Conservation (phyloP, 108 stramenopile species). For the Nitzschia sp. region DNA sequence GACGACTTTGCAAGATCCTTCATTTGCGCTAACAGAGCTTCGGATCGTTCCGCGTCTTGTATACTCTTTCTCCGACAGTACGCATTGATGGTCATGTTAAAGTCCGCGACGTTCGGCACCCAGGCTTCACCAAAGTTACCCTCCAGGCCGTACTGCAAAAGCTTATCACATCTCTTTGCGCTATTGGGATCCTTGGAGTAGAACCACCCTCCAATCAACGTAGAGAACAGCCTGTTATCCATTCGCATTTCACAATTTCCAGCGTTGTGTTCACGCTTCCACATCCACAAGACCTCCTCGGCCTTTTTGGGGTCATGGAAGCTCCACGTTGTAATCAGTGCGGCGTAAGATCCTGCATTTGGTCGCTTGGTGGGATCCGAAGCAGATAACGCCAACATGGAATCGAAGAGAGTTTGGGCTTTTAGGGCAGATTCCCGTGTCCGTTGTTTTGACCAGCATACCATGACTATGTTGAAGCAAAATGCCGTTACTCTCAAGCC, state of each 20-base stretch:
- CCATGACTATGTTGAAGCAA: slow-evolving; percentile 42
- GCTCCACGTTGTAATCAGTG: slow-evolving; percentile 22
- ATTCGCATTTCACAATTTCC: slow-evolving; percentile 30
- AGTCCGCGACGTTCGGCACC: slow-evolving; percentile 10
- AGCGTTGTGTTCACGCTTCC: slow-evolving; percentile 27
- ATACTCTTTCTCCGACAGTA: slow-evolving; percentile 25
- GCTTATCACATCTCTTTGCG: slow-evolving; percentile 27
- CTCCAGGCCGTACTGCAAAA: slow-evolving; percentile 26
- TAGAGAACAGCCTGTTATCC: slow-evolving; percentile 19
- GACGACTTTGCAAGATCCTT: not conserved
- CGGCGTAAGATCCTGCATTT: slow-evolving; percentile 24
- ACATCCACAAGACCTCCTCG: slow-evolving; percentile 28
- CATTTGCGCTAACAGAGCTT: slow-evolving; percentile 22
- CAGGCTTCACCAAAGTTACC: slow-evolving; percentile 2
- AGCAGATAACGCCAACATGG: slow-evolving; percentile 10
- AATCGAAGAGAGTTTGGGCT: slow-evolving; percentile 30
- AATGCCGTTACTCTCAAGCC: slow-evolving; percentile 15
- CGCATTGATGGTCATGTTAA: slow-evolving; percentile 29
- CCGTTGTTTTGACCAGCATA: slow-evolving; percentile 25
- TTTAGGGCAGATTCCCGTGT: slow-evolving; percentile 27
- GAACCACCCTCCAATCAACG: slow-evolving; percentile 25
- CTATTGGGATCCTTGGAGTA: slow-evolving; percentile 22
- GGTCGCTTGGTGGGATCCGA: slow-evolving; percentile 22
- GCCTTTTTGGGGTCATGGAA: slow-evolving; percentile 25
- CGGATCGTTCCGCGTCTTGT: slow-evolving; percentile 18